Evolutionary conservation across 1,139 yeast species (phyloP), one percentile per base, ranked within the genome.

Genomic region (Blastobotrys elegans): DNA sequence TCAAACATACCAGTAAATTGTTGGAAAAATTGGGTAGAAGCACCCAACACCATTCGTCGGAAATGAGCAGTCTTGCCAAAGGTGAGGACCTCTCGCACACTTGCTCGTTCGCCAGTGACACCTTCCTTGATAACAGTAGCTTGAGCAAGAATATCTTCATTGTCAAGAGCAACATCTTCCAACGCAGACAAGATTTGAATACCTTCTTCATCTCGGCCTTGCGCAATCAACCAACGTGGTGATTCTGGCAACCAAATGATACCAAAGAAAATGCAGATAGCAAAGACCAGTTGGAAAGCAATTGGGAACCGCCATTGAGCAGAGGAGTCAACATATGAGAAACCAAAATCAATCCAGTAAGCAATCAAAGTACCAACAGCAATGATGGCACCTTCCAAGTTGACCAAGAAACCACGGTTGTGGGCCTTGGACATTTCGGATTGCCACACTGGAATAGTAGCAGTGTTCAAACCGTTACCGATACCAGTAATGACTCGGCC

Each of bases 381-480:
- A 53, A 83, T 77, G 45, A 82, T 77, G 14, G 85, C 78, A 57
- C 89, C 92, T 65, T 84, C 88, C 59, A 82, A 68, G 59, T 77
- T 75, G 48, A 84, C 89, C 60, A 84, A 73, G 53, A 77, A 70
- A 57, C 95, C 95, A 71, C 95, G 77, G 64, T 79, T 77, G 59
- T 79, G 79, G 10, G 92, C 82, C 53, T 75, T 74, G 26, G 90
- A 80, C 76, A 83, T 78, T 67, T 85, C 95, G 0, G 94, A 79
- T 65, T 85, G 89, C 82, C 88, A 84, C 50, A 84, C 82, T n/a
- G 95, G 95, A 54, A 85, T 80, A 38, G 90, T 83, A 30, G 92
- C 86, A 27, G 92, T 84, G 62, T 82, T 82, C 65, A 83, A 63
- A 58, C 95, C 95, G 55, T 83, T 82, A 58, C 95, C 95, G 32